Evolutionary conservation across 1,284 basidiomycete species (phyloP).

Genomic region (Vanrija humicola): DNA sequence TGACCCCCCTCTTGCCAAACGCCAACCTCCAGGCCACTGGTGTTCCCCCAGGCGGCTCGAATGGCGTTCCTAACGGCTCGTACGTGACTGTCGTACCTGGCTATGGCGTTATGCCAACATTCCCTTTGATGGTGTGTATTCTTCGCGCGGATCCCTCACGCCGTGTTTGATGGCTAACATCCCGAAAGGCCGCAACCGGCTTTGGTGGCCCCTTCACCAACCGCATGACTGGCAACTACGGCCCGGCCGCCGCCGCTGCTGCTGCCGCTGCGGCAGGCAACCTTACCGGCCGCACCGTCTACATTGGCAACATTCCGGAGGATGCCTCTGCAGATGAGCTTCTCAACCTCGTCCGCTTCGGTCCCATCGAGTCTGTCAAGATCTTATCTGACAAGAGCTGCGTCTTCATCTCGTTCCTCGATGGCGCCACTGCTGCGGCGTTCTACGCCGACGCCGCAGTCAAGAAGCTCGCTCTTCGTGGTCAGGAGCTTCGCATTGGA

Average conservation of each 20-base stretch:
- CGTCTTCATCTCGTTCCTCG: slow-evolving; percentile 95
- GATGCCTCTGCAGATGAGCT: slow-evolving; percentile 96
- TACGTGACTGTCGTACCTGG: slow-evolving; percentile 3
- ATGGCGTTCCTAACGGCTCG: neutral
- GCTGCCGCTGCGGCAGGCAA: slow-evolving; percentile 65
- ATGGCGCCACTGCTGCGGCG: slow-evolving; percentile 80
- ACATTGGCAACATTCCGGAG: slow-evolving; percentile 93
- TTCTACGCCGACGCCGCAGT: slow-evolving; percentile 93
- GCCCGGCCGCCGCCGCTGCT: slow-evolving; percentile 65
- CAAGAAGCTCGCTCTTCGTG: slow-evolving; percentile 84
- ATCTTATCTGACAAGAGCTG: slow-evolving; percentile 97
- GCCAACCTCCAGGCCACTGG: neutral
- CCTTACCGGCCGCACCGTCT: slow-evolving; percentile 81
- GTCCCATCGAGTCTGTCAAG: slow-evolving; percentile 90
- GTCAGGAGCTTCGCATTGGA: slow-evolving; percentile 90
- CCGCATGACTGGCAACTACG: slow-evolving; percentile 54
- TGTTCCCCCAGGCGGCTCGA: slow-evolving; percentile 1
- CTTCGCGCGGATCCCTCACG: no score
- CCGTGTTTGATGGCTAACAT: no score
- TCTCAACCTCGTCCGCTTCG: slow-evolving; percentile 95
- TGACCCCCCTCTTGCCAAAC: neutral
- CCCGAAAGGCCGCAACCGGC: neutral
- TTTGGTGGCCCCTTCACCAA: slow-evolving; percentile 36
- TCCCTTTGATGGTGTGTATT: slow-evolving; percentile 7
- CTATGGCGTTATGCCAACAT: slow-evolving; percentile 7